These are phyloP conservation scores for Kwoniella sp. DNA, from an alignment of 768 basidiomycete genomes.

Conservation along the genomic window DNA sequence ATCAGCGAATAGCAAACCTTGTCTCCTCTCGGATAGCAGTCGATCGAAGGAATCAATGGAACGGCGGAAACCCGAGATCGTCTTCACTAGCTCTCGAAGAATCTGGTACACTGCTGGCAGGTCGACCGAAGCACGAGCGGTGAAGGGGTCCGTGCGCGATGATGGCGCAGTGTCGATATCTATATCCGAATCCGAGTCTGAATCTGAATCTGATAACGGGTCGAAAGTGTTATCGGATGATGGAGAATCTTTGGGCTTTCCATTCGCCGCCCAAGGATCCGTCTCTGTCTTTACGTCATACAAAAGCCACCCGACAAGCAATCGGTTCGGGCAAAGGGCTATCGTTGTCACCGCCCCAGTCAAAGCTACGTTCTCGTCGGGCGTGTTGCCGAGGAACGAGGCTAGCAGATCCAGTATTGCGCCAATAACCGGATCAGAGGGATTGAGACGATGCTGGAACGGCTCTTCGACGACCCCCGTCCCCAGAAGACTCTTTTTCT, in stretches of 20 bases:
- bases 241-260: neutral
- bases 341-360: slow-evolving; percentile 79
- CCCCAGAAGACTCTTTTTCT: slow-evolving; percentile 10
- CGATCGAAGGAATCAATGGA: slow-evolving; percentile 78
- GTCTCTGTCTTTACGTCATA: slow-evolving; percentile 56
- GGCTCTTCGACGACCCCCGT: slow-evolving; percentile 4
- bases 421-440: slow-evolving; percentile 74
- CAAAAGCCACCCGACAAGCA: slow-evolving; percentile 84
- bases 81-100: slow-evolving; percentile 74
- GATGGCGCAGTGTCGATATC: neutral
- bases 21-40: slow-evolving; percentile 79
- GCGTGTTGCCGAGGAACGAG: slow-evolving; percentile 79
- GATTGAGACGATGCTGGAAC: slow-evolving; percentile 66
- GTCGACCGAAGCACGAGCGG: slow-evolving; percentile 62
- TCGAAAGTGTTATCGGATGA: neutral
- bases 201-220: slow-evolving; percentile 19
- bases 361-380: slow-evolving; percentile 83
- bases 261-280: slow-evolving; percentile 26
- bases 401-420: slow-evolving; percentile 70
- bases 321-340: slow-evolving; percentile 81
- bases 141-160: slow-evolving; percentile 65
- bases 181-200: slow-evolving; percentile 15
- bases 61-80: slow-evolving; percentile 77
- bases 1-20: slow-evolving; percentile 86
- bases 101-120: slow-evolving; percentile 76